A percentile compares a stretch with the other conserved stretches of the same genome.
These are phyloP conservation scores for Russula compacta DNA, from an alignment of 768 basidiomycete species.

Conservation along the genomic window DNA sequence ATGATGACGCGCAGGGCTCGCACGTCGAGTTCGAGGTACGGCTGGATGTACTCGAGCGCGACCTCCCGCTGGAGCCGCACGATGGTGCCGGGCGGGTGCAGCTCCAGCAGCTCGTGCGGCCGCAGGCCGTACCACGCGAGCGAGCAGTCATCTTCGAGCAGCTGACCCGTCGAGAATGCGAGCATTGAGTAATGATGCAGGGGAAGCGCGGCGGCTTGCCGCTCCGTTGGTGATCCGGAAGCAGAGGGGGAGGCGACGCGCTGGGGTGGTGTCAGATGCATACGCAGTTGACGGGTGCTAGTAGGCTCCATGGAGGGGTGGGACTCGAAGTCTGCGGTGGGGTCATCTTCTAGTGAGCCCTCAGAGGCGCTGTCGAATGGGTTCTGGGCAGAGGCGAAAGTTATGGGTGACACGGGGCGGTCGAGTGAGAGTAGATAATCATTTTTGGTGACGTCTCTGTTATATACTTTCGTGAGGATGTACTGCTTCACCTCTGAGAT, in stretches of 20 bases:
- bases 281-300: background rate
- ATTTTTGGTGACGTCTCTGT: constrained; percentile 21
- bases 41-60: constrained; percentile 39
- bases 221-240: background rate
- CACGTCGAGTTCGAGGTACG: constrained; percentile 51
- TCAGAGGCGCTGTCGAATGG: constrained; percentile 21
- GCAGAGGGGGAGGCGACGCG: background rate
- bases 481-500: constrained; percentile 54
- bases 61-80: constrained; percentile 36
- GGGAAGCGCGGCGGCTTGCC: background rate
- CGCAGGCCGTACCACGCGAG: constrained; percentile 50
- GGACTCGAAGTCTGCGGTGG: constrained; percentile 24
- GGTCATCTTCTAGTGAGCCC: constrained; percentile 29
- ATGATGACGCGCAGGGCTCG: constrained; percentile 41
- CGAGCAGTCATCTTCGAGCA: constrained; percentile 57
- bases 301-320: background rate
- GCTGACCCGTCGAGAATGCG: constrained; percentile 58
- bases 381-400: constrained; percentile 42
- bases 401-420: constrained; percentile 57
- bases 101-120: constrained; percentile 60
- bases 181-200: constrained; percentile 42
- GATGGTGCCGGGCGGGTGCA: constrained; percentile 39
- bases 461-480: constrained; percentile 49
- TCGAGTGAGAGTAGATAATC: constrained; percentile 23
- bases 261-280: background rate